Conservation (phyloP, 257 asterid genomes). For the Scutellaria galericulata region DNA sequence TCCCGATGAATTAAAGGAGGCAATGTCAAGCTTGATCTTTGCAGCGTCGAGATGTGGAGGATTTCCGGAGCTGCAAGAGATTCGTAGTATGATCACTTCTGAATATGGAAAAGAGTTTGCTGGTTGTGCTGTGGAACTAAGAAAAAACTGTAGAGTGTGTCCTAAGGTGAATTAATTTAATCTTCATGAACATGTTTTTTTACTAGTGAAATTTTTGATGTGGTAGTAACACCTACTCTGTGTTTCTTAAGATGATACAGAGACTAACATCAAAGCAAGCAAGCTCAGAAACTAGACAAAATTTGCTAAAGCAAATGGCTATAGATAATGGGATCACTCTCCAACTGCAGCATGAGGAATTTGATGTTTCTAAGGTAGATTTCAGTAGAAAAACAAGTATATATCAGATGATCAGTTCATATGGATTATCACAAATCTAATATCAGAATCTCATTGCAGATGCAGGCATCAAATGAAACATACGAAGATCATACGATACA, state of each 20-base stretch:
- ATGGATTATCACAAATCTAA: not conserved
- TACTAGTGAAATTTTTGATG: not conserved
- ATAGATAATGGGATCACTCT: constrained; percentile 43
- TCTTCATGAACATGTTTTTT: not conserved
- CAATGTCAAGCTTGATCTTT: constrained; percentile 47
- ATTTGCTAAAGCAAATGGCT: constrained; percentile 42
- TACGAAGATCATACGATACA: no score
- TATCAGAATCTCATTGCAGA: not conserved
- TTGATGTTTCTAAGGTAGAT: constrained; percentile 12
- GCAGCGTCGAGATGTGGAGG: constrained; percentile 59
- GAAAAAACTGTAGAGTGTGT: constrained; percentile 38
- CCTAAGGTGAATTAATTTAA: constrained; percentile 41
- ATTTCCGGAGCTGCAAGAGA: constrained; percentile 56
- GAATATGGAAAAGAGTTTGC: constrained; percentile 48
- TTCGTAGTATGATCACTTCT: constrained; percentile 42
- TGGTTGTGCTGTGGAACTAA: constrained; percentile 39
- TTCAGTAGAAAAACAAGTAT: not conserved
- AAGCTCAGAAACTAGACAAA: constrained; percentile 42
- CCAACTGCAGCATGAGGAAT: constrained; percentile 23
- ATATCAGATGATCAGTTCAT: not conserved
- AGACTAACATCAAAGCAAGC: constrained; percentile 40
- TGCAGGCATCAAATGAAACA: no score
- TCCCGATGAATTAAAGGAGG: constrained; percentile 53
- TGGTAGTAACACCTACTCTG: not conserved
- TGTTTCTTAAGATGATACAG: constrained; percentile 40